Conservation (phyloP, 108 stramenopile genomes). For the Conticribra guillardii region DNA sequence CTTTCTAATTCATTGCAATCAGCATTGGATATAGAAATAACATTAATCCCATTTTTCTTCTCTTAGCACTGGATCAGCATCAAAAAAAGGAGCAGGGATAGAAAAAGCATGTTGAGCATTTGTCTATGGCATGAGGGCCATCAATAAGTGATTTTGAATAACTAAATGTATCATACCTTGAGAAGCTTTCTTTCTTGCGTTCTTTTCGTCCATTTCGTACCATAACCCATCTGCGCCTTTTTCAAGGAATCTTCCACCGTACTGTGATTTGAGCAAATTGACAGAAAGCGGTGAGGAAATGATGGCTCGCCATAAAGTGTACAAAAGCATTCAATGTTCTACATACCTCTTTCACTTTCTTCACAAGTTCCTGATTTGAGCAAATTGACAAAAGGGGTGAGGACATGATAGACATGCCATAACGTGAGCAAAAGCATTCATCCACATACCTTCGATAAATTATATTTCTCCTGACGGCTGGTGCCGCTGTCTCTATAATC, state of each 20-base stretch:
- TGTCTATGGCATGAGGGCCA: background rate
- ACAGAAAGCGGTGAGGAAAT: background rate
- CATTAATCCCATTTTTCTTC: conserved; percentile 50
- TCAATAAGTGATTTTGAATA: background rate
- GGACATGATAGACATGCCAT: background rate
- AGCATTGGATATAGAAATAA: no score
- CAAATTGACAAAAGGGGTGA: background rate
- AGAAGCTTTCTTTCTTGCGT: conserved; percentile 45
- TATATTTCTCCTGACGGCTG: conserved; percentile 28
- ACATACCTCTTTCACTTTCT: conserved; percentile 22
- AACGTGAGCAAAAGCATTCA: no score
- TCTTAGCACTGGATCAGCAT: conserved; percentile 18
- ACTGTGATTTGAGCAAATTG: conserved; percentile 2
- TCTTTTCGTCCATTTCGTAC: conserved; percentile 28
- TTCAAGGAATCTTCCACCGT: conserved; percentile 46
- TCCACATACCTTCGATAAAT: conserved; percentile 4
- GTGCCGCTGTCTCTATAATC: conserved; percentile 18
- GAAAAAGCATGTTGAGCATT: background rate
- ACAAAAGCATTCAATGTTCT: no score
- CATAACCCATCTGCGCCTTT: conserved; percentile 35
- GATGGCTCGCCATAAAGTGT: background rate
- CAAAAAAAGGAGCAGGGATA: background rate
- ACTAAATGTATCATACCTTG: conserved; percentile 27
- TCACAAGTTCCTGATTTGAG: conserved; percentile 7
- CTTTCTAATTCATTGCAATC: no score